Conservation (phyloP, 2,329 filamentous ascomycete genomes). For the Alternaria rosae region DNA sequence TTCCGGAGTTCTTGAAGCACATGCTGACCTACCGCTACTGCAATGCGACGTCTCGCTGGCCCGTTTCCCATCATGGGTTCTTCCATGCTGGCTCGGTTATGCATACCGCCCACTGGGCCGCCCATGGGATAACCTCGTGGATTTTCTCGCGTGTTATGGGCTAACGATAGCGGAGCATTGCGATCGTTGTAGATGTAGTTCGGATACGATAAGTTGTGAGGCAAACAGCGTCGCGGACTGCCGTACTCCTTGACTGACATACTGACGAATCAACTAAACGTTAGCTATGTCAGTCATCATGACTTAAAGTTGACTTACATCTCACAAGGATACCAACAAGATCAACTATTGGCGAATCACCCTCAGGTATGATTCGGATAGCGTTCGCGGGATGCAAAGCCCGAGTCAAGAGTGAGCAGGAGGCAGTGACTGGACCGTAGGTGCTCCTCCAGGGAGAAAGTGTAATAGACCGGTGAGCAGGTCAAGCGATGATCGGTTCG, state of each 20-base stretch:
- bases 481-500: conserved; percentile 13
- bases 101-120: conserved; percentile 27
- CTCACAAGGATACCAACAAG: neutral
- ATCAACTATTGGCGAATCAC: neutral
- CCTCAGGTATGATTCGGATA: neutral
- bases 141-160: conserved; percentile 32
- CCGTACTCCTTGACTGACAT: conserved; percentile 26
- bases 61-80: conserved; percentile 44
- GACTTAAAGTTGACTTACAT: conserved; percentile 1
- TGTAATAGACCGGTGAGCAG: conserved; percentile 7
- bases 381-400: neutral
- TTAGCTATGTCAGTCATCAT: neutral
- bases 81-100: conserved; percentile 18
- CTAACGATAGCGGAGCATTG: conserved; percentile 25
- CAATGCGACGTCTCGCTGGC: conserved; percentile 59
- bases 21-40: conserved; percentile 45
- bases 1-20: neutral
- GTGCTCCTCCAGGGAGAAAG: conserved; percentile 1
- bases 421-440: neutral
- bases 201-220: conserved; percentile 15
- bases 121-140: conserved; percentile 36
- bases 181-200: conserved; percentile 37
- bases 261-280: neutral
- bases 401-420: neutral
- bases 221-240: conserved; percentile 24